Evolutionary conservation across 495 filamentous ascomycete genomes (phyloP).

Genomic region (Penicillium parvum): DNA sequence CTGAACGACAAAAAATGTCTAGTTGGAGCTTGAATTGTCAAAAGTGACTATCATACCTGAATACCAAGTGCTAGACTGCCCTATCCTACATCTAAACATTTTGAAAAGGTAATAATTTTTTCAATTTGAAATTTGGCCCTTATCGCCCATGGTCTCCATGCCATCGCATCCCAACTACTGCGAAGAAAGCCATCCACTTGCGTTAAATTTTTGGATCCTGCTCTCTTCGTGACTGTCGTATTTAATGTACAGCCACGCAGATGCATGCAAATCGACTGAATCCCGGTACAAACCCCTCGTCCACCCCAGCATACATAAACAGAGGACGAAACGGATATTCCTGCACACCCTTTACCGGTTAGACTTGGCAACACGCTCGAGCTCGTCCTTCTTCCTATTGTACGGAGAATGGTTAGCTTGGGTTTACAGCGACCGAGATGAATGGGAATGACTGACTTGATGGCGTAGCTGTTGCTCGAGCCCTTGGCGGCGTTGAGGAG

Average conservation of each 20-base stretch:
- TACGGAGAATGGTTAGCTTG: too few species aligned
- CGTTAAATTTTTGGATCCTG: constrained; percentile 38
- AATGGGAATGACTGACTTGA: too few species aligned
- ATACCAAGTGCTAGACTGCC: background rate
- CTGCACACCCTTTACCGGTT: constrained; percentile 76
- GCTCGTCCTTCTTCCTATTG: constrained; percentile 99
- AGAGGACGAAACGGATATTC: constrained; percentile 47
- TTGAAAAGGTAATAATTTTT: constrained; percentile 30
- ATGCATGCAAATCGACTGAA: constrained; percentile 47
- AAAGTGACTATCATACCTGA: too few species aligned
- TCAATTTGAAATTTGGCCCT: constrained; percentile 31
- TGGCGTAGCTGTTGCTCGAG: constrained; percentile 98
- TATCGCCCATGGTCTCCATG: constrained; percentile 39
- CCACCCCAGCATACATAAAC: constrained; percentile 46
- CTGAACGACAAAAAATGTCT: too few species aligned
- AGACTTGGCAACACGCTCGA: constrained; percentile 99
- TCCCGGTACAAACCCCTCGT: constrained; percentile 46
- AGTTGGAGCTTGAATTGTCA: too few species aligned
- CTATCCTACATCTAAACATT: too few species aligned
- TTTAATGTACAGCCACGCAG: constrained; percentile 45
- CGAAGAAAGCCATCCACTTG: constrained; percentile 43
- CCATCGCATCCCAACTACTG: constrained; percentile 44
- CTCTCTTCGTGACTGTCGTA: constrained; percentile 42
- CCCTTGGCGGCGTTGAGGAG: constrained; percentile 99
- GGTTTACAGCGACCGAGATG: too few species aligned